Percentiles rank a stretch among this genome's conserved stretches.
Evolutionary conservation across 176 grass and related monocot genomes (phyloP).

Genomic region (Alopecurus myosuroides): DNA sequence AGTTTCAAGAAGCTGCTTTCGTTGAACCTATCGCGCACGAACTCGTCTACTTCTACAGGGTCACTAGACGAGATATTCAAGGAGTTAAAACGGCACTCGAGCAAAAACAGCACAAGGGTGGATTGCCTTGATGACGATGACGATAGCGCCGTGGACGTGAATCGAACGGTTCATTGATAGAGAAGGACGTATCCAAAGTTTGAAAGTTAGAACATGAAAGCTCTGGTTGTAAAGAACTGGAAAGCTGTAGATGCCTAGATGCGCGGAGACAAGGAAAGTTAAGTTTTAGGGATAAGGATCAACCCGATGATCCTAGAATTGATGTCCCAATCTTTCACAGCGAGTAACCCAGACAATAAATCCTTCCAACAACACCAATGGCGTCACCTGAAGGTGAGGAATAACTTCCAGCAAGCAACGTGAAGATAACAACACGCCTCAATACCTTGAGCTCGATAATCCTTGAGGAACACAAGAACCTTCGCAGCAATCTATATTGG

Average conservation of each 20-base stretch:
- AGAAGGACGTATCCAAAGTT: not conserved
- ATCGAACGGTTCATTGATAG: not conserved
- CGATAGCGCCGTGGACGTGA: not conserved
- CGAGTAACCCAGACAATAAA: too few species aligned
- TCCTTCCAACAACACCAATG: too few species aligned
- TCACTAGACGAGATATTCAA: constrained; percentile 86
- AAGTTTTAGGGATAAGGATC: too few species aligned
- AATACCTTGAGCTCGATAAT: too few species aligned
- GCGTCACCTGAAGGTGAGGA: too few species aligned
- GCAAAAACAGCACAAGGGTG: constrained; percentile 19
- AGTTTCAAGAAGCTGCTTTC: constrained; percentile 47
- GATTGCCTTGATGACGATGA: constrained; percentile 35
- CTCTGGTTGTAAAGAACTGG: not conserved
- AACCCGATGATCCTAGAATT: too few species aligned
- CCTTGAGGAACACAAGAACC: too few species aligned
- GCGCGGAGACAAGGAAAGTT: too few species aligned
- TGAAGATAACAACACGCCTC: too few species aligned
- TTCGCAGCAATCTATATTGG: too few species aligned
- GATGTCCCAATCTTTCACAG: too few species aligned
- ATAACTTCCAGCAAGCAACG: too few species aligned
- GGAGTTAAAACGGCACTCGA: constrained; percentile 52
- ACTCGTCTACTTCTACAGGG: constrained; percentile 31
- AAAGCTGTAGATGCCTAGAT: not conserved
- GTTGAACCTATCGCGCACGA: constrained; percentile 22
- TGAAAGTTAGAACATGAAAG: not conserved